Evolutionary conservation across 495 filamentous ascomycete genomes (phyloP).

Genomic region (Pseudomonodictys pantanalensis): DNA sequence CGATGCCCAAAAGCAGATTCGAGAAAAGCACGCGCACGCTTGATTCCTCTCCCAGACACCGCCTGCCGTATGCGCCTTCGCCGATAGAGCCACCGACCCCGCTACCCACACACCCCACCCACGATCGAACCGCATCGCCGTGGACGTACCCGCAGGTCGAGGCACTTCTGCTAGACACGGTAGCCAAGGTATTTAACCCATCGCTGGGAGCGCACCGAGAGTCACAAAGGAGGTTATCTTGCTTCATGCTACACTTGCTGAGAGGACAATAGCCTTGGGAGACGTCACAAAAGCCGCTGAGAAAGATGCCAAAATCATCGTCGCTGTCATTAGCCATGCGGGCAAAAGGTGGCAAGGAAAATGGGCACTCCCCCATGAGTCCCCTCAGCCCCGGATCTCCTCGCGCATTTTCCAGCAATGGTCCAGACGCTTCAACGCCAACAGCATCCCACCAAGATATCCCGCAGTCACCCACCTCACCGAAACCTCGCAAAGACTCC

Average conservation of each 20-base stretch:
- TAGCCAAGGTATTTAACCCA: constrained; percentile 27
- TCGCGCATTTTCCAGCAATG: not conserved
- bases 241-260: constrained; percentile 21
- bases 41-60: not conserved
- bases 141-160: constrained; percentile 8
- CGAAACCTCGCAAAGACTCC: constrained; percentile 51
- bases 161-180: constrained; percentile 4
- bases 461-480: constrained; percentile 50
- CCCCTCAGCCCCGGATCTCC: constrained; percentile 25
- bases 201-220: not conserved
- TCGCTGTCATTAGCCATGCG: constrained; percentile 33
- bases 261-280: constrained; percentile 17
- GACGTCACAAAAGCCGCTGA: constrained; percentile 13
- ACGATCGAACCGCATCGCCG: not conserved
- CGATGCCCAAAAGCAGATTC: constrained; percentile 22
- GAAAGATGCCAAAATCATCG: constrained; percentile 37
- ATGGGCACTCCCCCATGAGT: constrained; percentile 11
- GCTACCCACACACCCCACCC: constrained; percentile 1
- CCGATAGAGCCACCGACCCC: constrained; percentile 3
- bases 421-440: constrained; percentile 44
- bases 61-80: constrained; percentile 14
- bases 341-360: constrained; percentile 21
- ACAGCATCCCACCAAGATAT: constrained; percentile 56
- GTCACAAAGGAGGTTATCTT: not conserved
- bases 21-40: not conserved